Base-by-base conservation (phyloP, 805 yeast species). In the Schizosaccharomyces octosporus region DNA sequence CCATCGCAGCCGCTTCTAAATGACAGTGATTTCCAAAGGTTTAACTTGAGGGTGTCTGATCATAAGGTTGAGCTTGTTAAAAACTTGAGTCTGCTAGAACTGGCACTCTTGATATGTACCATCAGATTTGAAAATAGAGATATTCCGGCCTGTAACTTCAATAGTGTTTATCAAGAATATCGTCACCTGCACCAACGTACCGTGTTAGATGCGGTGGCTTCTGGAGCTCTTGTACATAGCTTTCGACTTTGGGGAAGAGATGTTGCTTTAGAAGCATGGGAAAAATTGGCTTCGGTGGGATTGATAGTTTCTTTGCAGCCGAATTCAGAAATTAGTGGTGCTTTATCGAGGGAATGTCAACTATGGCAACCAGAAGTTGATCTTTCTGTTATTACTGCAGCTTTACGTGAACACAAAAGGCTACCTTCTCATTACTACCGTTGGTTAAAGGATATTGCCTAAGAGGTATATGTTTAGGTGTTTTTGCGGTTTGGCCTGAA, bases 81-180 rank as follows among this genome's bases (percentile, higher is more conserved):
- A 15, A 45, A 42, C n/a, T 36, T 54, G n/a, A 51, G 43, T 19
- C 31, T 62, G 59, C 21, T 62, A 6, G 45, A 90, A 67, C 69
- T 84, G 59, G 78, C 84, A 19, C 67, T 90, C 51, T 71, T 87
- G 15, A 80, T 89, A 4, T 80, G 87, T 55, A 83, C 89, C 0
- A 86, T 94, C 0, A 75, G 97, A 57, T 82, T 83, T 61, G 74
- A 80, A 29, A 74, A 79, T 60, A 29, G 60, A 36, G 81, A 78
- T 24, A 70, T 79, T 29, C 80, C 75, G 15, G 75, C 76, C n/a
- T 77, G 86, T 21, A 89, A 87, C 69, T 82, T 88, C 71, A 85
- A 85, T 65, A 72, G 87, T 63, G 84, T 83, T 0, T 84, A 82
- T 69, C 82, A 81, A 41, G 97, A 90, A 69, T 90, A 87, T 70